phyloP scores from a whole-genome alignment of 352 stramenopile species.

The Poterioochromonas sp. region DNA sequence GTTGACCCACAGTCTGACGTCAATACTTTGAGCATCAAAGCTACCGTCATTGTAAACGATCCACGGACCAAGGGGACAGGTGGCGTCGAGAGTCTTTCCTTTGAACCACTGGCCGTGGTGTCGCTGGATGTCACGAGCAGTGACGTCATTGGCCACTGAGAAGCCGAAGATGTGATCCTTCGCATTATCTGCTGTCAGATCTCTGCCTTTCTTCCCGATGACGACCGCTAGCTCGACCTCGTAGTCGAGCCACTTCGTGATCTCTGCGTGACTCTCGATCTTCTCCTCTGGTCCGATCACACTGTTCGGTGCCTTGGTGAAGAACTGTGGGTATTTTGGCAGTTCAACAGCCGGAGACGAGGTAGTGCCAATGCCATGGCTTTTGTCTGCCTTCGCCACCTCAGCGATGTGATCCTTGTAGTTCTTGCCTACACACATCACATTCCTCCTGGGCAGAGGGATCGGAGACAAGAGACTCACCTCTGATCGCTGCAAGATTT shows the following conservation, averaged over 20 bases:
- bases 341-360: neutral
- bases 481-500: neutral
- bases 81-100: constrained; percentile 1
- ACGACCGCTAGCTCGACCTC: constrained; percentile 29
- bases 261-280: neutral
- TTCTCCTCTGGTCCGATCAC: neutral
- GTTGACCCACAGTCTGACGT: neutral
- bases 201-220: neutral
- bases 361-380: neutral
- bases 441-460: neutral
- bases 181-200: neutral
- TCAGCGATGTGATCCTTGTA: constrained; percentile 28
- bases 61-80: neutral
- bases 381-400: neutral
- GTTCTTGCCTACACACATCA: constrained; percentile 29
- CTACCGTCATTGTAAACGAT: neutral
- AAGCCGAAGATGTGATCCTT: constrained; percentile 25
- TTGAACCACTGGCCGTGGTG: constrained; percentile 12
- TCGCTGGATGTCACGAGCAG: neutral
- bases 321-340: constrained; percentile 29
- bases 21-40: neutral
- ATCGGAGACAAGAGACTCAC: neutral
- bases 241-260: constrained; percentile 22
- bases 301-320: neutral
- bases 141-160: constrained; percentile 5